Conservation (phyloP, 805 yeast species). For the Candida nonsorbophila region DNA sequence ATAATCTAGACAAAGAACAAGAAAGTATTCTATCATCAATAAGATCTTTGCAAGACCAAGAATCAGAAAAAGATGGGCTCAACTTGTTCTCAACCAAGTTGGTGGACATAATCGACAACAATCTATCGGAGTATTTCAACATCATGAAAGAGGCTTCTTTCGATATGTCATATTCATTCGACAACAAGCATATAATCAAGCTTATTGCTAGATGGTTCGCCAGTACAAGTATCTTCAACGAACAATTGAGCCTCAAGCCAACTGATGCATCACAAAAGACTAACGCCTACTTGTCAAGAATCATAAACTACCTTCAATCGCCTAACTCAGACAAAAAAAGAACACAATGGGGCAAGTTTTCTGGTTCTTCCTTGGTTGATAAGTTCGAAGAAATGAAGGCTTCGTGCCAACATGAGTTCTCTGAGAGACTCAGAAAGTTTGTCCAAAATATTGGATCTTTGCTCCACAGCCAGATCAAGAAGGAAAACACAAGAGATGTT, state of each 20-base stretch:
- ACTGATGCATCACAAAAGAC: conserved; percentile 1
- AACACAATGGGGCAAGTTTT: conserved; percentile 15
- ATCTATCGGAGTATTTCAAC: conserved; percentile 22
- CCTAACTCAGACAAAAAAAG: no score
- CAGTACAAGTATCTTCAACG: conserved; percentile 1
- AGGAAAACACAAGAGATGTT: no score
- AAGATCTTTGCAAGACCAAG: background rate
- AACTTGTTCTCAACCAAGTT: conserved; percentile 15
- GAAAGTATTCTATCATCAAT: background rate
- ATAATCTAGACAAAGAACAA: background rate
- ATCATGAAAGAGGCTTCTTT: conserved; percentile 7
- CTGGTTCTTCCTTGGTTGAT: conserved; percentile 6
- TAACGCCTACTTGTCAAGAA: no score
- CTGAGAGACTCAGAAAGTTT: no score
- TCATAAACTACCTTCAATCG: no score
- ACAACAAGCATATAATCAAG: conserved; percentile 4
- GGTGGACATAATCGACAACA: conserved; percentile 19
- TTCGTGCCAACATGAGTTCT: no score
- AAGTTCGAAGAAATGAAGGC: conserved; percentile 11
- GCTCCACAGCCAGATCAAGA: no score
- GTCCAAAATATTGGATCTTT: background rate
- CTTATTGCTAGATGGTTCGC: conserved; percentile 13
- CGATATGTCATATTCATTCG: conserved; percentile 5
- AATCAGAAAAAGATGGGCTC: background rate
- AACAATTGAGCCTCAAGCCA: conserved; percentile 4